Base-by-base conservation (phyloP, 768 basidiomycete species). In the Russula earlei region DNA sequence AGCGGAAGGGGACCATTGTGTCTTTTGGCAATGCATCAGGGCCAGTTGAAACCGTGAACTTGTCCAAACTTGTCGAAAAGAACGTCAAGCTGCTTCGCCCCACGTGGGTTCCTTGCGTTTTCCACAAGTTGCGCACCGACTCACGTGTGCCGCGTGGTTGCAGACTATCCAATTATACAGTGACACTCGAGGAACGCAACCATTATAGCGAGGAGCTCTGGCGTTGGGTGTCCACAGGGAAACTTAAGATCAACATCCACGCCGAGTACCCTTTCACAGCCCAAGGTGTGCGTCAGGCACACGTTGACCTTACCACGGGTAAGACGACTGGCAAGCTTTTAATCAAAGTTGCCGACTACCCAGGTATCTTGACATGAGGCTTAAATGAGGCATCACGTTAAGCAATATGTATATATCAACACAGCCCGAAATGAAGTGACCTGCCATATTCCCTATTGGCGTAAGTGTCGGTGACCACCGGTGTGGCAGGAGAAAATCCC, bases 21-120 rank as follows among this genome's bases (percentile, higher is more conserved):
- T 85, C 83, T 7, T 80, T 92, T 51, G 96, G 96, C 0, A 98
- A 97, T 63, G 91, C 95, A 0, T 95, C 91, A 7, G 93, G 93
- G 2, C 70, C 84, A 7, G 86, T 90, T 2, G 79, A 81, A 31
- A 85, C 89, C 0, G 83, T 96, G 67, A 71, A 84, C 3, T 78
- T 87, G 0, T 70, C 88, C 47, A 85, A 80, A 63, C 80, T 98
- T 11, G 71, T 75, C 0, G 77, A 83, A 58, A 98, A 93, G 74
- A 94, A 95, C 62, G 66, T 95, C 61, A 88, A 83, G 62, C 71
- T 91, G 10, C 62, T 82, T 44, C 82, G 88, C 33, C 89, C 90
- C n/a, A 80, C 76, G 88, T 91, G 64, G 56, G 81, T 74, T 29
- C 19, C 48, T 49, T 17, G 45, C 24, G 29, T 61, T 47, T 20